Evolutionary conservation across 805 yeast genomes (phyloP).

Genomic region (Torulaspora maleeae): DNA sequence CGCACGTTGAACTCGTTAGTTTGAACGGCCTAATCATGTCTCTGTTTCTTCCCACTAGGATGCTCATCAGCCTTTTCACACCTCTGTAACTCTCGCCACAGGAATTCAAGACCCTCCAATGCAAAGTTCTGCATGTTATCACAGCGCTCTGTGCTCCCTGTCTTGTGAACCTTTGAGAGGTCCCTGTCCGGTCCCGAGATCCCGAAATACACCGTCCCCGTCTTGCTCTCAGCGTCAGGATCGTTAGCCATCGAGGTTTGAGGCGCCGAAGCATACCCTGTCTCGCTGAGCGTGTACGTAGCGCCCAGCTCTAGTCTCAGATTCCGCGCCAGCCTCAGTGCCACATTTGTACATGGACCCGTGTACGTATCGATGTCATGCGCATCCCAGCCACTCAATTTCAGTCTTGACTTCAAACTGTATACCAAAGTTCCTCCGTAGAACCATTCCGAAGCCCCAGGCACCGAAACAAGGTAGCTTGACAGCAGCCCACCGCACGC

Average conservation of each 20-base stretch:
- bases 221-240: constrained; percentile 31
- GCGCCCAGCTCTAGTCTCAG: constrained; percentile 76
- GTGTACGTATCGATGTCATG: constrained; percentile 67
- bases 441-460: constrained; percentile 80
- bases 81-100: constrained; percentile 46
- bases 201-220: constrained; percentile 69
- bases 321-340: constrained; percentile 69
- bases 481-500: constrained; percentile 87
- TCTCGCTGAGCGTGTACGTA: constrained; percentile 75
- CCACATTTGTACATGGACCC: constrained; percentile 78
- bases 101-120: constrained; percentile 53
- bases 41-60: constrained; percentile 8
- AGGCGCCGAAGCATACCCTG: constrained; percentile 72
- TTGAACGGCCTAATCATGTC: background rate
- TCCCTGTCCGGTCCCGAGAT: constrained; percentile 62
- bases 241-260: constrained; percentile 43
- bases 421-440: constrained; percentile 82
- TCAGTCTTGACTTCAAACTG: constrained; percentile 67
- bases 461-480: constrained; percentile 73
- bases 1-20: background rate
- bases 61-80: constrained; percentile 3
- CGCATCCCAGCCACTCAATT: constrained; percentile 73
- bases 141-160: constrained; percentile 51
- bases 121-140: constrained; percentile 77
- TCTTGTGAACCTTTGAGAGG: constrained; percentile 41